Evolutionary conservation across 1,284 basidiomycete genomes (phyloP), one percentile per base, ranked within the genome.

Genomic region (Cryptococcus maquisensis): DNA sequence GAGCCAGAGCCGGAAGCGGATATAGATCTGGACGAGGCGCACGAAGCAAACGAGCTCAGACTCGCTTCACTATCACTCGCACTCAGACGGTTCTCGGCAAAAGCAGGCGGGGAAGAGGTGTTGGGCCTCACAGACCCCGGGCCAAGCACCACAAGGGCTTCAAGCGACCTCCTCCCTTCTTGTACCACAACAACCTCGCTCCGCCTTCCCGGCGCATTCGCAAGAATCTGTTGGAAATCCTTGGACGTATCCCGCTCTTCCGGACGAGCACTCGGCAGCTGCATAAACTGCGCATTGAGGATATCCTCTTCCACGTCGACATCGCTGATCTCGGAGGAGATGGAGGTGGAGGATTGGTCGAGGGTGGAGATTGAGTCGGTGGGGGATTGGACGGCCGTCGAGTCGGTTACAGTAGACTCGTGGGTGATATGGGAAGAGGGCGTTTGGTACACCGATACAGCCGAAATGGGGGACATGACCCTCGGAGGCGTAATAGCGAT

Each of bases 261-360:
- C 7, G 43, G 21, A 13, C 52, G 49, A 20, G 60, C 57, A 12
- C 62, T 59, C 12, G 47, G 47, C 16, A 63, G 49, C 32, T 62
- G 59, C 54, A 62, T 55, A 6, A 64, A 38, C 42, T 62, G 59
- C 15, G 65, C 60, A 35, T 58, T 52, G 16, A 49, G 39, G 12
- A 61, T 37, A 35, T 61, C 61, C 24, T 62, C 55, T 10, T 55
- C 51, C 2, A 38, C 55, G 13, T 52, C 49, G 41, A 24, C 38
- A 39, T 42, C 49, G 36, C 35, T 20, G 26, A 37, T 37, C 35
- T 15, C 36, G 26, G 44, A n/a, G 3, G 49, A 26, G 16, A 49
- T 49, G n/a, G 48, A 45, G 7, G 32, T n/a, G 40, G 28, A 15
- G 49, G 39, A 13, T 26, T 37, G 28, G 37, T 54, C 26, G 44